These are phyloP conservation scores for Haplographium delicatum DNA, from an alignment of 495 filamentous ascomycete species.

Conservation along the genomic window DNA sequence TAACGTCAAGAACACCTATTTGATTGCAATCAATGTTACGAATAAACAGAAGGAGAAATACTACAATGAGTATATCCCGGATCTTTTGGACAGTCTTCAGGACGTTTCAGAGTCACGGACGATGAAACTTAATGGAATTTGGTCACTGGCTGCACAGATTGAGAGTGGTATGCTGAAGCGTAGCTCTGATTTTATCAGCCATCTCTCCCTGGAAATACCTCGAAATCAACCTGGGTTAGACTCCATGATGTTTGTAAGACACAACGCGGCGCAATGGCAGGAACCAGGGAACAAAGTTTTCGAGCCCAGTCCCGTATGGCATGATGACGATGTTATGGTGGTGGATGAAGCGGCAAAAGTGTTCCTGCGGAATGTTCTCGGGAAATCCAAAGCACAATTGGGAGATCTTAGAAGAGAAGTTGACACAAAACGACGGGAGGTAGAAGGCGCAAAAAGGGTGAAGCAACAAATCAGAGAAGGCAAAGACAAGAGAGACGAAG, in stretches of 20 bases:
- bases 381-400: slow-evolving; percentile 80
- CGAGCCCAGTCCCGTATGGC: slow-evolving; percentile 95
- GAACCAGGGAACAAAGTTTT: slow-evolving; percentile 82
- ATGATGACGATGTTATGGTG: slow-evolving; percentile 81
- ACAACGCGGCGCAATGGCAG: slow-evolving; percentile 75
- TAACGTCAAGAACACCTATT: slow-evolving; percentile 96
- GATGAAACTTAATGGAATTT: slow-evolving; percentile 74
- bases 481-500: slow-evolving; percentile 78
- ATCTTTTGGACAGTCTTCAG: slow-evolving; percentile 84
- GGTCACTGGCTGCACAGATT: slow-evolving; percentile 73
- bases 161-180: slow-evolving; percentile 67
- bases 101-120: slow-evolving; percentile 87
- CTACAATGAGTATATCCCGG: slow-evolving; percentile 94
- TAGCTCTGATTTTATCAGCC: slow-evolving; percentile 62
- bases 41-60: slow-evolving; percentile 96
- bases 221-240: slow-evolving; percentile 85
- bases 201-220: slow-evolving; percentile 73
- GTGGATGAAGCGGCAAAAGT: slow-evolving; percentile 80
- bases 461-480: slow-evolving; percentile 74
- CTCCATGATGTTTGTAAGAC: slow-evolving; percentile 93
- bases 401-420: slow-evolving; percentile 73
- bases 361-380: slow-evolving; percentile 84
- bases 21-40: slow-evolving; percentile 90
- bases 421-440: slow-evolving; percentile 77
- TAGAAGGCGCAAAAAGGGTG: slow-evolving; percentile 64